Evolutionary conservation across 306 rosid genomes (phyloP), one percentile per base, ranked within the genome.

Genomic region (Malus sieversii): DNA sequence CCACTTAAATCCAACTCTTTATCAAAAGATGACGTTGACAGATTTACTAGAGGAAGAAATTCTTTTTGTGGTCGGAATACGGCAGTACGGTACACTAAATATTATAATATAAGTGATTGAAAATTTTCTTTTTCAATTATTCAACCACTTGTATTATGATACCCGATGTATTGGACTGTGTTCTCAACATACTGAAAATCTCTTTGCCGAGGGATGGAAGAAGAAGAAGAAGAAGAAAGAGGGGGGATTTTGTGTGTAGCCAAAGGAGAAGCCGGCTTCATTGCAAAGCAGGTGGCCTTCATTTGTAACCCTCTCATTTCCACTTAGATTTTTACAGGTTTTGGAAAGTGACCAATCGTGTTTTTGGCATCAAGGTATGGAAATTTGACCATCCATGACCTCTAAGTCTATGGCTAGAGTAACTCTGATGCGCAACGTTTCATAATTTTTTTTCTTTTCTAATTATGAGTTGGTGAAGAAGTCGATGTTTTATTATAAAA

Each of bases 111-210:
- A 38, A 38, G 9, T 38, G 9, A 7, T 38, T 38, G 42, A 38
- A 38, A 1, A 1, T 38, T 5, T 7, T 7, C 0, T 38, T 38
- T 5, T 38, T 38, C 2, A 38, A 38, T 2, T 38, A 38, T 38
- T 1, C 10, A 38, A 38, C 42, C 0, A 38, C 0, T 38, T 38
- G 42, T 38, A 38, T 38, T 38, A 38, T 38, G 2, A 6, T 38
- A 38, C 0, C 0, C 0, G 2, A 8, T 38, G 2, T 38, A 38
- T 38, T 9, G 0, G 0, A 38, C 2, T 38, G 42, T 38, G 0
- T 38, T 38, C 2, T 1, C 2, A 8, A 38, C 10, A 38, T 38
- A 0, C 42, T 1, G 2, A 35, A 35, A 35, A 35, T 35, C 40
- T 35, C 40, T 35, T 35, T 35, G 40, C 9, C 9, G 8, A 8